Conservation (phyloP, 2,329 filamentous ascomycete species). For the Tothia fuscella region DNA sequence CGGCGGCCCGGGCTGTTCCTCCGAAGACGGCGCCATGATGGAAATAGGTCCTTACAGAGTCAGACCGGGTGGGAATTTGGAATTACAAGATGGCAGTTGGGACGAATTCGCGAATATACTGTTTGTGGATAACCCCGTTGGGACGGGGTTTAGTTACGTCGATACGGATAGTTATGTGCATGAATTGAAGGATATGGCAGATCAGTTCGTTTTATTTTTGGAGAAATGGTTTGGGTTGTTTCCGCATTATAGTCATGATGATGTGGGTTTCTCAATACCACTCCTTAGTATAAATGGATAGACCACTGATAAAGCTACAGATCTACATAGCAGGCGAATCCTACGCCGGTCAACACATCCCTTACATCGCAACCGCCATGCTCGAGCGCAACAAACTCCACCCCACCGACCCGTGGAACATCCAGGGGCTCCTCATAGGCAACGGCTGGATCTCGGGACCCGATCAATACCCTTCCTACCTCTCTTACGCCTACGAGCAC, state of each 20-base stretch:
- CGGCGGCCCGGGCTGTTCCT: conserved; percentile 92
- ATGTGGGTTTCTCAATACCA: conserved; percentile 49
- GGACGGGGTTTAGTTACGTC: conserved; percentile 92
- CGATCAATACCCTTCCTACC: conserved; percentile 82
- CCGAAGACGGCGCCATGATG: conserved; percentile 92
- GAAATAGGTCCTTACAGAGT: conserved; percentile 90
- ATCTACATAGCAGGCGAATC: conserved; percentile 93
- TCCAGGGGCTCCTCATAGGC: conserved; percentile 81
- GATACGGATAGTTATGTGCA: conserved; percentile 77
- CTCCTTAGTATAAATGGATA: conserved; percentile 14
- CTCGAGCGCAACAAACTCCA: conserved; percentile 58
- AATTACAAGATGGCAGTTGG: conserved; percentile 90
- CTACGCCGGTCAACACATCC: conserved; percentile 92
- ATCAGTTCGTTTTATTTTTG: conserved; percentile 76
- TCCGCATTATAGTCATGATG: conserved; percentile 80
- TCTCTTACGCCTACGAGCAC: conserved; percentile 68
- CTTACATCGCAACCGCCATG: conserved; percentile 88
- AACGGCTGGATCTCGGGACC: conserved; percentile 93
- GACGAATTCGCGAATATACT: conserved; percentile 95
- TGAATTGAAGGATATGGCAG: conserved; percentile 79
- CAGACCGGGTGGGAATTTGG: conserved; percentile 57
- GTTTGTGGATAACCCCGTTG: conserved; percentile 94
- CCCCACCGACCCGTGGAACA: conserved; percentile 49
- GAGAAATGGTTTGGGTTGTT: conserved; percentile 88
- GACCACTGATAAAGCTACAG: conserved; percentile 37